Conservation (phyloP, 2,329 filamentous ascomycete genomes). For the Aspergillus amoenus region DNA sequence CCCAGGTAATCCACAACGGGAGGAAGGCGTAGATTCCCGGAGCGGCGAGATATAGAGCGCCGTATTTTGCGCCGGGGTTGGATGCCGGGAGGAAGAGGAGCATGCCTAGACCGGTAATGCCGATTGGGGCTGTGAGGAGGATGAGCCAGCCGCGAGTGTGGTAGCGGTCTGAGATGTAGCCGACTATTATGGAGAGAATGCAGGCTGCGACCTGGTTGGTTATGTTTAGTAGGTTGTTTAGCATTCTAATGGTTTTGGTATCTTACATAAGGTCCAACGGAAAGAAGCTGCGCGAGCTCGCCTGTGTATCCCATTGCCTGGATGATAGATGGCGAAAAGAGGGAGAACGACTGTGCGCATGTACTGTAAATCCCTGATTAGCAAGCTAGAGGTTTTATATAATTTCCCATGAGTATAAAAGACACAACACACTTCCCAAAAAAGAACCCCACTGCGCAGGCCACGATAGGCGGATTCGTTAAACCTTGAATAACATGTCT, state of each 20-base stretch:
- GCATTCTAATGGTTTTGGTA: background rate
- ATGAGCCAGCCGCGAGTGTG: conserved; percentile 1
- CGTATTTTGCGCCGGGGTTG: conserved; percentile 4
- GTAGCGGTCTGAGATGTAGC: conserved; percentile 9
- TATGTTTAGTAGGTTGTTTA: background rate
- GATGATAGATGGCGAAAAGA: conserved; percentile 13
- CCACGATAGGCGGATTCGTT: background rate
- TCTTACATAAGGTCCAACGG: conserved; percentile 9
- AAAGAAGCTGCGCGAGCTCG: conserved; percentile 10
- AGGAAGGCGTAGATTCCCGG: conserved; percentile 2
- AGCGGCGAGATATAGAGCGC: conserved; percentile 3
- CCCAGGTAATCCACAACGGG: conserved; percentile 7
- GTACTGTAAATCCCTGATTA: background rate
- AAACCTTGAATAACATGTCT: background rate
- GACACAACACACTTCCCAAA: conserved; percentile 5
- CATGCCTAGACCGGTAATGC: background rate
- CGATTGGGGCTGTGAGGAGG: background rate
- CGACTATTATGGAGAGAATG: background rate
- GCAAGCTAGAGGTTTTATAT: background rate
- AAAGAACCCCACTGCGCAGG: conserved; percentile 8
- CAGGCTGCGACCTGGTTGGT: conserved; percentile 1
- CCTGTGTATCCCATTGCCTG: conserved; percentile 12
- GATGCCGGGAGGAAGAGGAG: conserved; percentile 2
- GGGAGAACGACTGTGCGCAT: conserved; percentile 11
- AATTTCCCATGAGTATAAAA: too few relatives aligned